Evolutionary conservation across 768 basidiomycete species (phyloP).

Genomic region (Xerocomus brunneocitrinus): DNA sequence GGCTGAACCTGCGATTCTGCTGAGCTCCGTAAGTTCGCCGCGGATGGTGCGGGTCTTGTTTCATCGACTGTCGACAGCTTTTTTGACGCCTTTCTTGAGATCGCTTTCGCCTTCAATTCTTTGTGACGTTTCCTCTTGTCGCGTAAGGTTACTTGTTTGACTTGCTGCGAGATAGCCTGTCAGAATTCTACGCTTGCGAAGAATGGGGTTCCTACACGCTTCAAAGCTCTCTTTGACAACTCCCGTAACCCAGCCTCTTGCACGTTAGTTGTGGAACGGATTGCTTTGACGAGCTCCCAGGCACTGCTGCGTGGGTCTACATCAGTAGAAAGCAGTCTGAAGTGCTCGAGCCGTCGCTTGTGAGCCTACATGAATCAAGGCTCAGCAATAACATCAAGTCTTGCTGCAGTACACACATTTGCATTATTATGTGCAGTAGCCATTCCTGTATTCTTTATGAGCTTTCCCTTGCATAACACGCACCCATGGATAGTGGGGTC

Average conservation of each 20-base stretch:
- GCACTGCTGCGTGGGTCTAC: conserved; percentile 45
- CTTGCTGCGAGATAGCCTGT: conserved; percentile 36
- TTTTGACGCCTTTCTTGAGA: conserved; percentile 30
- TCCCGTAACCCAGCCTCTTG: conserved; percentile 12
- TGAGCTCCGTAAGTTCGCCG: neutral
- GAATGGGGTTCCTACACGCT: conserved; percentile 44
- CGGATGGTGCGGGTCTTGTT: neutral
- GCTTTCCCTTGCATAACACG: conserved; percentile 66
- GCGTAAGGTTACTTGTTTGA: conserved; percentile 40
- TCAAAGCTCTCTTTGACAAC: conserved; percentile 57
- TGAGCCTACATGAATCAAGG: conserved; percentile 46
- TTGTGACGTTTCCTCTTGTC: conserved; percentile 49
- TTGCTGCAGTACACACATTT: conserved; percentile 46
- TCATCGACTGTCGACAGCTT: neutral
- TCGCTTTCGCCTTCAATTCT: conserved; percentile 38
- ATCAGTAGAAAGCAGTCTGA: conserved; percentile 38
- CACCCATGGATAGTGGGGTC: conserved; percentile 57
- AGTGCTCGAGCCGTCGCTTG: conserved; percentile 52
- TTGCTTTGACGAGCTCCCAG: conserved; percentile 35
- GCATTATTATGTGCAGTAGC: conserved; percentile 54
- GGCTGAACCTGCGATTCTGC: neutral
- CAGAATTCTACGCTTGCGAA: neutral
- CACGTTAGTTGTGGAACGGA: conserved; percentile 3
- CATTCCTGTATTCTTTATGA: conserved; percentile 59
- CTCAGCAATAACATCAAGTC: neutral